Evolutionary conservation across 169 alveolate species (phyloP), one percentile per base, ranked within the genome.

Genomic region (Hepatocystis sp.): DNA sequence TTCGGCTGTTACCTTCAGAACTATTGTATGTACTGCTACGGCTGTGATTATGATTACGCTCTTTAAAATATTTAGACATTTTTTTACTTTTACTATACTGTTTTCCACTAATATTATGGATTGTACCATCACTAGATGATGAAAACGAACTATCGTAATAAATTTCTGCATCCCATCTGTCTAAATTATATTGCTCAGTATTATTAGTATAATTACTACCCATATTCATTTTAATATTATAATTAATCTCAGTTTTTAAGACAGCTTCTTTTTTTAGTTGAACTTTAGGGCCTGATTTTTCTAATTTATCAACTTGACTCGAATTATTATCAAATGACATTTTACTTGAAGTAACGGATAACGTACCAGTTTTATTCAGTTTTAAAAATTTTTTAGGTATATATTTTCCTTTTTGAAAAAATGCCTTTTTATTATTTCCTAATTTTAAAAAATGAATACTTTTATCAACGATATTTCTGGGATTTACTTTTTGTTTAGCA

Each of bases 171-270:
- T 46, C 58, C 39, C 55, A 44, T 11, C 58, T 71, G 40, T 58
- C 76, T 13, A 56, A 28, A 21, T 56, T 63, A 25, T 15, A 61
- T 39, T 55, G 76, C 42, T 56, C 76, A 30, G 42, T 13, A 17
- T 13, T 55, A 27, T 44, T 71, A 28, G 58, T 36, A 63, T 71
- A n/a, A n/a, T n/a, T 56, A 27, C 53, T 58, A 23, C 47, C 52
- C 4, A 71, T 30, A 56, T 71, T 66, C 71, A 71, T 25, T 58
- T 64, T 71, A 39, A 71, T 71, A 34, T 71, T 71, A 56, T 56
- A 51, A 55, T 34, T 56, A 42, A 71, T 71, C 0, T 71, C 23
- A 4, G 86, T 32, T 63, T 71, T 71, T 25, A 71, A 39, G 30
- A 71, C 30, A 19, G 86, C 78, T 8, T 71, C 86, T 23, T 71